Percentiles rank a stretch among this genome's conserved stretches.
phyloP scores from a whole-genome alignment of 1,284 basidiomycete genomes.

The Inonotus hispidus region DNA sequence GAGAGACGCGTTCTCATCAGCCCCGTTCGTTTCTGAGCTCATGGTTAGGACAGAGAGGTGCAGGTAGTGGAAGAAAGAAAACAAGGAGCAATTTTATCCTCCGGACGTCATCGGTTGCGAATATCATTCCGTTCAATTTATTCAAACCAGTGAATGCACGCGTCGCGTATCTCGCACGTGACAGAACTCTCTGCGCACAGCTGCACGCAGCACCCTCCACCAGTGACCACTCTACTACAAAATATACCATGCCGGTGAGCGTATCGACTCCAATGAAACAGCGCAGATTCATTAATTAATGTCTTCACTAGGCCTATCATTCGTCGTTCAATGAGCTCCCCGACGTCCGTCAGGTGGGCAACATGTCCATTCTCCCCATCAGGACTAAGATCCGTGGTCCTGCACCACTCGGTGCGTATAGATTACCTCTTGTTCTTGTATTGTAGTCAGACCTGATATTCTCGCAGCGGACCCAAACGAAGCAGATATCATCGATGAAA shows the following conservation, averaged over 20 bases:
- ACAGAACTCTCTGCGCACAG: background rate
- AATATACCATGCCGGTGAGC: conserved; percentile 52
- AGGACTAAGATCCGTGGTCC: conserved; percentile 89
- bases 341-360: conserved; percentile 82
- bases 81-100: background rate
- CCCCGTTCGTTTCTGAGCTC: background rate
- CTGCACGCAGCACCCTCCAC: background rate
- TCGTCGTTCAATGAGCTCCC: conserved; percentile 88
- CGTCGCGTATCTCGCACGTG: background rate
- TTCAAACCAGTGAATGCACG: background rate
- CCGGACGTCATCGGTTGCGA: background rate
- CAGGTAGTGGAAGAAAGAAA: background rate
- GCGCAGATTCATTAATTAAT: background rate
- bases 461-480: conserved; percentile 66
- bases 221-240: background rate
- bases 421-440: background rate
- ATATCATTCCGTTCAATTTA: background rate
- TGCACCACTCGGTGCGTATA: conserved; percentile 69
- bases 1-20: conserved; percentile 44
- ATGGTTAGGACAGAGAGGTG: background rate
- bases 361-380: conserved; percentile 88
- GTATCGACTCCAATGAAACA: background rate
- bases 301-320: conserved; percentile 79
- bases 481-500: conserved; percentile 94
- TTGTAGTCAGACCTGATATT: conserved; percentile 14